Base-by-base conservation (phyloP, 345 rosid species). In the Abelmoschus esculentus region DNA sequence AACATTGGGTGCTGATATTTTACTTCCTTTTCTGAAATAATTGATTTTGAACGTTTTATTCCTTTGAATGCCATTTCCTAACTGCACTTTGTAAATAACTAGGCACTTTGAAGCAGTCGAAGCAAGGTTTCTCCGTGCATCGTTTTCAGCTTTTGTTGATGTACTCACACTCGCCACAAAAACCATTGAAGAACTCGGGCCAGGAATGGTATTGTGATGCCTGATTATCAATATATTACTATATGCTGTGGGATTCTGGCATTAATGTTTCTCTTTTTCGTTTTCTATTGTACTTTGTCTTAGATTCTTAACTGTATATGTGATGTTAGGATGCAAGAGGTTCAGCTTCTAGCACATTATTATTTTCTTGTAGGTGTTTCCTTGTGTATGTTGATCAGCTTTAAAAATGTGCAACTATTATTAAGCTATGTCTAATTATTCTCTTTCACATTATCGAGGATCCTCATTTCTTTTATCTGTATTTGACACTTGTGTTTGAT, bases 61-160 rank as follows among this genome's bases (percentile, higher is more conserved):
- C 19, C 19, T 34, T 44, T 28, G 60, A 12, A 15, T 58, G 32
- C 14, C 15, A 0, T 6, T n/a, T 49, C 4, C 28, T 72, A 18
- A 62, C 28, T 0, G 4, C 61, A 4, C 22, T 58, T 2, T 15
- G 13, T 2, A n/a, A 42, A 22, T 36, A 14, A 6, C 64, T 75
- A 89, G 97, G 76, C 90, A 82, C 61, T 91, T 95, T 50, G 93
- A 90, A 76, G 97, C 97, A 29, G 75, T 85, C 2, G 97, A 95
- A 79, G 97, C 97, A 1, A 87, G 96, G 73, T 89, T 91, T 73
- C 96, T 95, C 38, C 88, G 96, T 14, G 96, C 99, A 47, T 91
- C 96, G 0, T 90, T 84, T 77, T 91, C 96, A 47, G 84, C 98
- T n/a, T 91, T 91, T 61, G 80, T 84, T 0, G 96, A 95, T 40